Evolutionary conservation across 2,329 filamentous ascomycete species (phyloP).

Genomic region (Venturia pyrina): DNA sequence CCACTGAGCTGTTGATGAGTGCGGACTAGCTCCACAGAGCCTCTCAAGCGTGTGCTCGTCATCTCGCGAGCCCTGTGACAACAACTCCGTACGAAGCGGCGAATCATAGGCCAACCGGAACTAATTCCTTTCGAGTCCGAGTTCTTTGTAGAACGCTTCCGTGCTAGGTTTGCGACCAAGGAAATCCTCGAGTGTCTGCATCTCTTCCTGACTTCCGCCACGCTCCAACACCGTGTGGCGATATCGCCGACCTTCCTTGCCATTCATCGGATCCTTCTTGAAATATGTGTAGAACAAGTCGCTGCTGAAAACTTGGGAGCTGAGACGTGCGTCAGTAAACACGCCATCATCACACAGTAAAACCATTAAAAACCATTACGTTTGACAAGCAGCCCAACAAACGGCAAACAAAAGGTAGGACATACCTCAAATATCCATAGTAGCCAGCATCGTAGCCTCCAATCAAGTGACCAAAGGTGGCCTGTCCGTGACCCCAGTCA

Average conservation of each 20-base stretch:
- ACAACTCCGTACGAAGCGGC: background rate
- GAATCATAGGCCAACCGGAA: background rate
- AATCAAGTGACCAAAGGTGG: slow-evolving; percentile 73
- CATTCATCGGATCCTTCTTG: slow-evolving; percentile 68
- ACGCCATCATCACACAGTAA: background rate
- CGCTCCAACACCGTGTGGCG: slow-evolving; percentile 68
- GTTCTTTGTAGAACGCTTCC: slow-evolving; percentile 70
- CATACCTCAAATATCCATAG: slow-evolving; percentile 48
- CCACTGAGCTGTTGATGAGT: background rate
- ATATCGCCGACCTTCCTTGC: slow-evolving; percentile 62
- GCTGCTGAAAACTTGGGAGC: slow-evolving; percentile 68
- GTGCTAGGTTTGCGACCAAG: slow-evolving; percentile 65
- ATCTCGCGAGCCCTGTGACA: background rate
- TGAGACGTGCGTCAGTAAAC: slow-evolving; percentile 14
- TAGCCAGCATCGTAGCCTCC: slow-evolving; percentile 80
- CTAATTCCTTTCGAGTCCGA: slow-evolving; percentile 39
- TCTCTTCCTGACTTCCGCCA: slow-evolving; percentile 71
- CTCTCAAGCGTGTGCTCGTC: background rate
- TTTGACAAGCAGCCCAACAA: background rate
- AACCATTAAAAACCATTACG: background rate
- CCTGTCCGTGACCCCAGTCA: slow-evolving; percentile 67
- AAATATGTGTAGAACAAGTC: slow-evolving; percentile 83
- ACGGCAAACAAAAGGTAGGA: background rate
- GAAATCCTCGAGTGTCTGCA: slow-evolving; percentile 70
- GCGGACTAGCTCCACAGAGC: background rate